Evolutionary conservation across 192 early-diverging fungal species (phyloP).

Genomic region (Linderina pennispora): DNA sequence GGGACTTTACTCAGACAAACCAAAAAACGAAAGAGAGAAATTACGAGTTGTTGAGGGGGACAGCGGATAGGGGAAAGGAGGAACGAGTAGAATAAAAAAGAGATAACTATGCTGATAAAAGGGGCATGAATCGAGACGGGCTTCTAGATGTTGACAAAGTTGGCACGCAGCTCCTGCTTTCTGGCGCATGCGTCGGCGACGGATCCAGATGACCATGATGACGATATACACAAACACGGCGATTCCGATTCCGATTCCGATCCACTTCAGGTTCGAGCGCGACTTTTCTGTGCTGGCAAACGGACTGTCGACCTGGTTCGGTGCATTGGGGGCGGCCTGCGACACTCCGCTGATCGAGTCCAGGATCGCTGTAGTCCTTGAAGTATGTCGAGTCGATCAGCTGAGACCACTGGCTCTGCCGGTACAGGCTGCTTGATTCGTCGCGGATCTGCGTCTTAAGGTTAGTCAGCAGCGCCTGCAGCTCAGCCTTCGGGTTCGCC

Average conservation of each 20-base stretch:
- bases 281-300: slow-evolving; percentile 25
- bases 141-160: neutral
- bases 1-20: no score
- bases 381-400: slow-evolving; percentile 28
- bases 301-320: slow-evolving; percentile 38
- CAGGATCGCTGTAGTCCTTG: slow-evolving; percentile 23
- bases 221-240: slow-evolving; percentile 21
- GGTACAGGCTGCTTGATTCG: slow-evolving; percentile 24
- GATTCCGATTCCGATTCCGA: slow-evolving; percentile 35
- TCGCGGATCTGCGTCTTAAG: slow-evolving; percentile 29
- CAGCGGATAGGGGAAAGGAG: no score
- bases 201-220: slow-evolving; percentile 21
- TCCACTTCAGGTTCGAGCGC: slow-evolving; percentile 42
- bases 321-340: slow-evolving; percentile 29
- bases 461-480: slow-evolving; percentile 30
- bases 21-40: no score
- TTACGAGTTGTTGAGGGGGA: no score
- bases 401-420: slow-evolving; percentile 23
- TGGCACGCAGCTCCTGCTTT: slow-evolving; percentile 15
- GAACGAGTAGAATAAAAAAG: no score
- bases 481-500: slow-evolving; percentile 34
- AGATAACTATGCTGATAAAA: no score
- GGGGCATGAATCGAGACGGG: no score
- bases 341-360: slow-evolving; percentile 31
- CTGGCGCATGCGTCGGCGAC: slow-evolving; percentile 7